Evolutionary conservation across 495 filamentous ascomycete species (phyloP), one percentile per base, ranked within the genome.

Genomic region (Xylaria venustula): DNA sequence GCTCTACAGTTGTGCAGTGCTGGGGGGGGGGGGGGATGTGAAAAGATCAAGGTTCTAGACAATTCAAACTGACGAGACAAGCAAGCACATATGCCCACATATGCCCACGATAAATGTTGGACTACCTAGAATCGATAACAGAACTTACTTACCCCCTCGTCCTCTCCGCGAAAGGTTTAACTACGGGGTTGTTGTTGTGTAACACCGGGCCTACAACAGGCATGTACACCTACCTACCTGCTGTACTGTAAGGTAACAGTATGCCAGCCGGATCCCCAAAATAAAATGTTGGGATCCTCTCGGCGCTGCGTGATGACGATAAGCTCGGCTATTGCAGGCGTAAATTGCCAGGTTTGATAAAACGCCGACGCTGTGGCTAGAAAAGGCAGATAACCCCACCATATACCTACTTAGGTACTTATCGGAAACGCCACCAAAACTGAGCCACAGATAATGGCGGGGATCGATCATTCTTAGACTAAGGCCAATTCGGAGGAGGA

Each of bases 281-380:
- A 57, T 36, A 41, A 54, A 41, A 42, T 54, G 51, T 54, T 54
- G 51, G 51, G 51, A 42, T 41, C 36, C 22, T 42, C 28, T 57
- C 19, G 41, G 28, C 47, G 25, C n/a, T 60, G 58, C 49, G 57
- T 17, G 37, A 53, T 60, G 58, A 60, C 58, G 58, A 53, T 53
- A 6, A 19, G 15, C 26, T 32, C 58, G 54, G 44, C 44, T 56
- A 34, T 59, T 51, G 26, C 19, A 41, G 56, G 46, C 36, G 7
- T 7, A 3, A 1, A 6, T 7, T 36, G 25, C 17, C n/a, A 5
- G 11, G 30, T 34, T 34, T 5, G 5, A 5, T 11, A 34, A 5
- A 5, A 34, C 11, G 5, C 11, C 11, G 30, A 11, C 30, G 11
- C 30, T 25, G 53, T 56, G 53, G 53, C 53, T 56, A 37, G n/a